Evolutionary conservation across 1,139 yeast genomes (phyloP).

Genomic region (Scheffersomyces segobiensis): DNA sequence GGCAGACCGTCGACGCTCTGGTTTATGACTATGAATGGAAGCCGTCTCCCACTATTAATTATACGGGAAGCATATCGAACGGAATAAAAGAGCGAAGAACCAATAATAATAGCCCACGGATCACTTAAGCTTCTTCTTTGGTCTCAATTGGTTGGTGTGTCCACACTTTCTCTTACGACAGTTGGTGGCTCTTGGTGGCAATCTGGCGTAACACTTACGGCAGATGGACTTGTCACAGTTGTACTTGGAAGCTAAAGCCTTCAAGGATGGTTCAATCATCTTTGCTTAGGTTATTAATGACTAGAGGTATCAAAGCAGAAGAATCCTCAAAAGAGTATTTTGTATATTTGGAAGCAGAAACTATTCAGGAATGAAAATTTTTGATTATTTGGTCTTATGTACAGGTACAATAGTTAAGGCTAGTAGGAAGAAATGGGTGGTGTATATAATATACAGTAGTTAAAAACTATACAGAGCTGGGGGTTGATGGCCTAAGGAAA

Average conservation of each 20-base stretch:
- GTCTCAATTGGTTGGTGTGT: slow-evolving; percentile 99
- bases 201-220: slow-evolving; percentile 99
- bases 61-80: neutral
- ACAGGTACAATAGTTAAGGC: neutral
- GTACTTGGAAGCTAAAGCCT: slow-evolving; percentile 98
- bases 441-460: neutral
- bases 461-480: neutral
- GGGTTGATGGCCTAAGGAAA: neutral
- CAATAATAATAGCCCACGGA: slow-evolving; percentile 27
- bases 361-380: neutral
- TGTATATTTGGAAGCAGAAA: neutral
- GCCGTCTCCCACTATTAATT: neutral
- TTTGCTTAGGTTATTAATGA: slow-evolving; percentile 15
- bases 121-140: slow-evolving; percentile 99
- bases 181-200: slow-evolving; percentile 99
- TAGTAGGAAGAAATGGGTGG: neutral
- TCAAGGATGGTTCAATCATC: slow-evolving; percentile 98
- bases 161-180: slow-evolving; percentile 99
- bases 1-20: neutral
- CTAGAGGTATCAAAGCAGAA: slow-evolving; percentile 4
- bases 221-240: slow-evolving; percentile 99
- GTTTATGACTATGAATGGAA: neutral
- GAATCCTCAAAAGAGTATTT: neutral
- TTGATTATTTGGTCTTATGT: neutral
- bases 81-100: neutral